Conservation (phyloP, 1,284 basidiomycete genomes). For the Ganoderma lucidum region DNA sequence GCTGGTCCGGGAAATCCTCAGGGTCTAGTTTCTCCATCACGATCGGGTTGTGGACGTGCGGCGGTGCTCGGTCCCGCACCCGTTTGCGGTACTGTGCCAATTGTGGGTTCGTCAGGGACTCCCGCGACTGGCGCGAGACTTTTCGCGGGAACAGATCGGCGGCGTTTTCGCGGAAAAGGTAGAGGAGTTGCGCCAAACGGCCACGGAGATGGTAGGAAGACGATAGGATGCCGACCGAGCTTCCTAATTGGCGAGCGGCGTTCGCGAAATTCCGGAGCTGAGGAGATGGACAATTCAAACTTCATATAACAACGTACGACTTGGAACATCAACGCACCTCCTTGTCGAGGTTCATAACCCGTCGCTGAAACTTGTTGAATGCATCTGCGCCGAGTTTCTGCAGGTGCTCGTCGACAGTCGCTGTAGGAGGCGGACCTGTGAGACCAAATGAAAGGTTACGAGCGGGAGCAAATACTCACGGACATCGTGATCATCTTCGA, state of each 20-base stretch:
- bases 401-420: constrained; percentile 70
- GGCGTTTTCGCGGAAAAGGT: constrained; percentile 74
- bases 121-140: constrained; percentile 54
- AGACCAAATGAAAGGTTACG: background rate
- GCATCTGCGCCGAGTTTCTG: constrained; percentile 69
- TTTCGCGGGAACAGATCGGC: constrained; percentile 75
- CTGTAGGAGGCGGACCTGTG: constrained; percentile 40
- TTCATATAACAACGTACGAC: background rate
- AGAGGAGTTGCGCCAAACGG: constrained; percentile 68
- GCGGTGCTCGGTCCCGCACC: constrained; percentile 43
- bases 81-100: constrained; percentile 38
- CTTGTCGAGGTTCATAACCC: constrained; percentile 68
- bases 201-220: constrained; percentile 75
- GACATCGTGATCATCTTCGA: constrained; percentile 70
- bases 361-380: constrained; percentile 68
- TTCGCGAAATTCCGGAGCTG: constrained; percentile 78
- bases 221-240: constrained; percentile 75
- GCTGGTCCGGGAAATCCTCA: constrained; percentile 69
- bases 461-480: constrained; percentile 54
- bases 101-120: constrained; percentile 48
- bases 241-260: constrained; percentile 75
- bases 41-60: constrained; percentile 59
- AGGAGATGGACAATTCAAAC: background rate
- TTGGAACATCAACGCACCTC: constrained; percentile 50
- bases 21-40: constrained; percentile 64